Evolutionary conservation across 2,329 filamentous ascomycete species (phyloP).

Genomic region (Diaporthe amygdali): DNA sequence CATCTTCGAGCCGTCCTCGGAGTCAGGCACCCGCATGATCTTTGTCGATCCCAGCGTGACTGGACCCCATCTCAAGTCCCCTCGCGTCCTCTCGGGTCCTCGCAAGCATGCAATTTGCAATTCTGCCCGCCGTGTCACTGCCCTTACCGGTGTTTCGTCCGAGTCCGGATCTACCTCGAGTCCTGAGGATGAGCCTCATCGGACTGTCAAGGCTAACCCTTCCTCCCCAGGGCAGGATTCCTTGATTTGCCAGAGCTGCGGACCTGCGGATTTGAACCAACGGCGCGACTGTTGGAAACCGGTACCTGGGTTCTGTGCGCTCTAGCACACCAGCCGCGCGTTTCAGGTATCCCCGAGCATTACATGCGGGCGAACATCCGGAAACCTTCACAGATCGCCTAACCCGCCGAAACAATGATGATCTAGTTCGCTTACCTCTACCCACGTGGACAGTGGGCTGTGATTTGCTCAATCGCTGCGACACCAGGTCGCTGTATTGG

Average conservation of each 20-base stretch:
- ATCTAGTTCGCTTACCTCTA: neutral
- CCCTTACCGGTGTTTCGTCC: neutral
- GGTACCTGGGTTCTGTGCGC: neutral
- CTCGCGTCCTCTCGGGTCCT: neutral
- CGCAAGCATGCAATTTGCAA: neutral
- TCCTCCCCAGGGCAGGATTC: neutral
- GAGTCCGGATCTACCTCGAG: neutral
- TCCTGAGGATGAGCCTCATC: neutral
- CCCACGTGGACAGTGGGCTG: slow-evolving; percentile 3
- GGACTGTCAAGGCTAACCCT: neutral
- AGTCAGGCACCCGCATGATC: slow-evolving; percentile 3
- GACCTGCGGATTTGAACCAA: neutral
- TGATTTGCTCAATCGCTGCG: neutral
- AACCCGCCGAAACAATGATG: neutral
- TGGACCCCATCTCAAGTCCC: neutral
- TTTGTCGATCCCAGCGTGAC: neutral
- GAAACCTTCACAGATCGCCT: neutral
- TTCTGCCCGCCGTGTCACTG: neutral
- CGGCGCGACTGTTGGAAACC: neutral
- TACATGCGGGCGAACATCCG: neutral
- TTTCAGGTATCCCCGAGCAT: slow-evolving; percentile 6
- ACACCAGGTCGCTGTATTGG: neutral
- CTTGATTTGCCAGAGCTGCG: neutral
- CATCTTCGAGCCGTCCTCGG: slow-evolving; percentile 1
- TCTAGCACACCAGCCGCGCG: slow-evolving; percentile 4